Percentiles rank a stretch among this genome's conserved stretches.
Evolutionary conservation across 805 yeast species (phyloP).

Genomic region (Starmerella scarabaei): DNA sequence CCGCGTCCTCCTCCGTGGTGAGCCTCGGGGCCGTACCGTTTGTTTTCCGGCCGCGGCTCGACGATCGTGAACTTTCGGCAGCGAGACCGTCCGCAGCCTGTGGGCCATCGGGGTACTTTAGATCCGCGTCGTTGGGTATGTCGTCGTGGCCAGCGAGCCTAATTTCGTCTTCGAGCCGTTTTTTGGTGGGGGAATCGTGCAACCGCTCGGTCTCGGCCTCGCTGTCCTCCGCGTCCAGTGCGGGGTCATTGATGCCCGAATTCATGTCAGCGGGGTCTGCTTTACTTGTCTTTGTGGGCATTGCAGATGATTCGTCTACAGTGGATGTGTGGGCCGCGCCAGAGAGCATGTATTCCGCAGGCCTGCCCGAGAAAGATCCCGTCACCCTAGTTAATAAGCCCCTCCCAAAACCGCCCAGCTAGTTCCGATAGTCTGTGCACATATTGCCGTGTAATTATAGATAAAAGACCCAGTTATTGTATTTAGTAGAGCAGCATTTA

Average conservation of each 20-base stretch:
- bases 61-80: too few species aligned
- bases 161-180: slow-evolving; percentile 8
- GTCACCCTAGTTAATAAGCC: too few species aligned
- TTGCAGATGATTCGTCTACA: too few species aligned
- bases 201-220: slow-evolving; percentile 89
- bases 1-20: slow-evolving; percentile 12
- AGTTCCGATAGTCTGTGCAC: too few species aligned
- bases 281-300: not conserved
- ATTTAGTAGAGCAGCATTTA: too few species aligned
- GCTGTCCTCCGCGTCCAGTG: slow-evolving; percentile 32
- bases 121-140: not conserved
- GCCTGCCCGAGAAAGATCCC: too few species aligned
- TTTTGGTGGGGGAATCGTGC: slow-evolving; percentile 37
- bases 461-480: too few species aligned
- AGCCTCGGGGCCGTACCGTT: slow-evolving; percentile 1
- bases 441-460: too few species aligned
- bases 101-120: not conserved
- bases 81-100: not conserved
- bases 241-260: slow-evolving; percentile 2
- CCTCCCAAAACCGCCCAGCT: too few species aligned
- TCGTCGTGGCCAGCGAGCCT: not conserved
- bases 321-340: too few species aligned
- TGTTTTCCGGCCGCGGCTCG: not conserved
- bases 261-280: not conserved
- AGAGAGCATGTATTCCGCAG: too few species aligned